Base-by-base conservation (phyloP, 805 yeast species). In the Hanseniaspora valbyensis region DNA sequence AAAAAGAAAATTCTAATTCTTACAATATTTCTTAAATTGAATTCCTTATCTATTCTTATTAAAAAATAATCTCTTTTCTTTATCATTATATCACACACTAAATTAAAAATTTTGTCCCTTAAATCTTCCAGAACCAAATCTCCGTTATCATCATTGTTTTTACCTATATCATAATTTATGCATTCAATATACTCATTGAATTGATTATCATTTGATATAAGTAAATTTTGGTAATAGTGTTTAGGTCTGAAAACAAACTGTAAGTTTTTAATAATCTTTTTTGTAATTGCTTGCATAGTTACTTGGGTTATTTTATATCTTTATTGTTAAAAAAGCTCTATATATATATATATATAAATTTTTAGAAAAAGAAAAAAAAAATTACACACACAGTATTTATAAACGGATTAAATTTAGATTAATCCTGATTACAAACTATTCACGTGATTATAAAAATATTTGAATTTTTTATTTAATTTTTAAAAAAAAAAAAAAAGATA, bases 21-120 rank as follows among this genome's bases (percentile, higher is more conserved):
- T 5, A 33, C 2, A 1, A 48, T 16, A 26, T n/a, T 33, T 33
- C 34, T 30, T 9, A 48, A 3, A 6, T 29, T 25, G 7, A 40
- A 14, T 3, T 25, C 41, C 6, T 40, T 22, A 9, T 40, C 33
- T 2, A 48, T n/a, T 4, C 18, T 16, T 4, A 40, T 29, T 10
- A 48, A 26, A 19, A 25, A 33, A 3, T 14, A 9, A 40, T 48
- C 51, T 40, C 51, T 39, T 8, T 39, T 36, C 21, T 32, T 25
- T 3, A 48, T 18, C 33, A 32, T 40, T 5, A 40, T 8, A n/a
- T 22, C 29, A 33, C 37, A 48, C 2, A 48, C 29, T 9, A 37
- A 22, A 16, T 48, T 48, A 12, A 48, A 48, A 12, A 40, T 22
- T 8, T 22, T 10, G 18, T 40, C 44, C 13, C 38, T 25, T 8